Evolutionary conservation across 1,284 basidiomycete genomes (phyloP), one percentile per base, ranked within the genome.

Genomic region (Fistulinella staudtii): DNA sequence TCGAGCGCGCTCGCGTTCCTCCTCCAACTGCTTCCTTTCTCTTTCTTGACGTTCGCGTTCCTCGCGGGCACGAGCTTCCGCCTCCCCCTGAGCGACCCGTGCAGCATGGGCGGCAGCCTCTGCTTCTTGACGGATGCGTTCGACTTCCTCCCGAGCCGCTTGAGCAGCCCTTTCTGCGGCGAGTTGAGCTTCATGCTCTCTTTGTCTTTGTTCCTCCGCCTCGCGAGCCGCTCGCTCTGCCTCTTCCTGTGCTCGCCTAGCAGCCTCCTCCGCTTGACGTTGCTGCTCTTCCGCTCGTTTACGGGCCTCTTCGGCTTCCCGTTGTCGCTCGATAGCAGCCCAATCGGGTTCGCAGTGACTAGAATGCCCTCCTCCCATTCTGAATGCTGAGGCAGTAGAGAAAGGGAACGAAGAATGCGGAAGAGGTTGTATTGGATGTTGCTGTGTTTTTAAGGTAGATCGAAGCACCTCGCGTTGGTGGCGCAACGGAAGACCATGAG

Each of bases 361-460:
- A 8, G 58, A 64, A 8, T 63, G 61, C 6, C 48, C 46, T 15
- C 58, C 59, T 8, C 63, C 63, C 59, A 65, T 61, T n/a, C n/a
- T n/a, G n/a, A n/a, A n/a, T n/a, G n/a, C 4, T 17, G 17, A 14
- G 7, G 8, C 25, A 14, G n/a, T 11, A 20, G 21, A 23, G 15
- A 9, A 7, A 11, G 18, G 15, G 25, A 14, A 20, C 25, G 22
- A 18, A 25, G 25, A 13, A 17, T 10, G n/a, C 23, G 25, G 29
- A 28, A n/a, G 9, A 10, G 36, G 9, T 11, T 39, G 34, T 2
- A 27, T 20, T 9, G 7, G 4, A 8, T 1, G 6, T 4, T 11
- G 29, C 36, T 15, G 31, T 27, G 25, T 9, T 20, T 36, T 29
- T 27, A 30, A 30, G 17, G 29, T 30, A 15, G 15, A 14, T 30